These are phyloP conservation scores for Circinella umbellata DNA, from an alignment of 371 early-diverging fungal species.

Conservation along the genomic window DNA sequence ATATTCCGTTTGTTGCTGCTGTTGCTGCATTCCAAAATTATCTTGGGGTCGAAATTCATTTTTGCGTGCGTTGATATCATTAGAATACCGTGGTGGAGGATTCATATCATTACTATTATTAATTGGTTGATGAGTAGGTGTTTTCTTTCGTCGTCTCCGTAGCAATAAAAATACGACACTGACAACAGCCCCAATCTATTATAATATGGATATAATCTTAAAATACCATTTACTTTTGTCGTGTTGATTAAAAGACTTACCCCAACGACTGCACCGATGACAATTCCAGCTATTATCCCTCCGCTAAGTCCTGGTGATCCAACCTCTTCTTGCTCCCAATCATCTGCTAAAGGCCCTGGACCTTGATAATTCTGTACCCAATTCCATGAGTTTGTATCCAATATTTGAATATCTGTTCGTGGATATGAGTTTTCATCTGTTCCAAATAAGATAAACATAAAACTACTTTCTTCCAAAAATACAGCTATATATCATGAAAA, in stretches of 20 bases:
- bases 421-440: background rate
- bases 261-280: background rate
- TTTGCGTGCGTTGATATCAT: background rate
- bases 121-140: background rate
- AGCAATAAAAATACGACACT: background rate
- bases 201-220: background rate
- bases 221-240: background rate
- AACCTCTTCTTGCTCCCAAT: background rate
- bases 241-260: background rate
- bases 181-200: background rate
- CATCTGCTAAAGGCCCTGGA: background rate
- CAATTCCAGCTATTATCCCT: background rate
- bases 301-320: background rate
- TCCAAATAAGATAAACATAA: background rate
- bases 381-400: background rate
- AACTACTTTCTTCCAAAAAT: background rate
- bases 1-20: background rate
- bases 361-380: slow-evolving; percentile 1
- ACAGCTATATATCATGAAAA: background rate
- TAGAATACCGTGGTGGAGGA: background rate
- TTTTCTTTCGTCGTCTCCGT: background rate
- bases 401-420: background rate
- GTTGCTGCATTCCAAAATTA: no score
- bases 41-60: background rate
- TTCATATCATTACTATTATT: no score